Conservation (phyloP, 192 early-diverging fungal genomes). For the Allomyces macrogynus region DNA sequence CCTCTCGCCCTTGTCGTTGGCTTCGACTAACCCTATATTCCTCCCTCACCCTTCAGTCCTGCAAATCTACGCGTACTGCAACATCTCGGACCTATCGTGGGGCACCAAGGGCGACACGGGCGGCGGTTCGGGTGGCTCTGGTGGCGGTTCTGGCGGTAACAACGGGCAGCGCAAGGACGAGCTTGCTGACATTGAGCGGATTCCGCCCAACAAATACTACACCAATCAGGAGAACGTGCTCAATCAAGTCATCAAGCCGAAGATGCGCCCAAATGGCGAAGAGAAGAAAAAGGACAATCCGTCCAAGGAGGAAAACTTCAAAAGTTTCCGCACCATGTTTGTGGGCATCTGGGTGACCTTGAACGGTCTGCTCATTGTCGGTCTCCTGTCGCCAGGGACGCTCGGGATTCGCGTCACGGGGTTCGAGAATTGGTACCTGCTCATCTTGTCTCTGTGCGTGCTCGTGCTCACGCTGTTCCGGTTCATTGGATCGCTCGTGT, state of each 20-base stretch:
- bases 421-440: background rate
- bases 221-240: background rate
- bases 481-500: background rate
- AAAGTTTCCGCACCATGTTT: constrained; percentile 24
- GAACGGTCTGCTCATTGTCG: constrained; percentile 17
- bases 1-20: too few species aligned
- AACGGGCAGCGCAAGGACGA: background rate
- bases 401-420: background rate
- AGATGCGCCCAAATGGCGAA: too few species aligned
- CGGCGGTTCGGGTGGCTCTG: background rate
- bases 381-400: background rate
- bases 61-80: constrained; percentile 21
- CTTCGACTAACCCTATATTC: too few species aligned
- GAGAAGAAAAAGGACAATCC: background rate
- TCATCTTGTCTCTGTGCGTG: background rate
- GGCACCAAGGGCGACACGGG: constrained; percentile 29
- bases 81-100: constrained; percentile 24
- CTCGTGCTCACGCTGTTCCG: background rate
- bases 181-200: background rate
- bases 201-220: background rate
- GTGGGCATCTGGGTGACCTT: constrained; percentile 22
- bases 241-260: background rate
- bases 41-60: constrained; percentile 8
- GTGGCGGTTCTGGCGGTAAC: too few species aligned
- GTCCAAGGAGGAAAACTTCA: constrained; percentile 17